Conservation (phyloP, 345 rosid species). For the Lepidium aucheri region DNA sequence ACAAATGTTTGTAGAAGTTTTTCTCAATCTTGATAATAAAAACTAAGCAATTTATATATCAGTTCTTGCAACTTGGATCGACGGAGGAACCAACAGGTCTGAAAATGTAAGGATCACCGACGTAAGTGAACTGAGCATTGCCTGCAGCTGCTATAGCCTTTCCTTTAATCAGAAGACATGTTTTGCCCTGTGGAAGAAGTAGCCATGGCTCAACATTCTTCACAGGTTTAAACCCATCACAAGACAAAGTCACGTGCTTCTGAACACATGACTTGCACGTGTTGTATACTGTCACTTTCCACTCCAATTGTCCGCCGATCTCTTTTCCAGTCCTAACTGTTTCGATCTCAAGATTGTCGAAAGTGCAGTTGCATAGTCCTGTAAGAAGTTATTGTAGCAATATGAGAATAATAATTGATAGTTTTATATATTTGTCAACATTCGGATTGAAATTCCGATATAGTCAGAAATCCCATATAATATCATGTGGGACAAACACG, state of each 20-base stretch:
- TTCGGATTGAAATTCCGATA: background rate
- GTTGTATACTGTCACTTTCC: constrained; percentile 23
- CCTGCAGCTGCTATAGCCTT: background rate
- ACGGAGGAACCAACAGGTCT: constrained; percentile 1
- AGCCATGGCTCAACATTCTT: constrained; percentile 6
- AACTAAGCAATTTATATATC: background rate
- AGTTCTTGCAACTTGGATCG: constrained; percentile 8
- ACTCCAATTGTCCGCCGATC: constrained; percentile 9
- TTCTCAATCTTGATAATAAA: no score
- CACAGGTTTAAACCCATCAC: constrained; percentile 18
- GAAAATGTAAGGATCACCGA: constrained; percentile 20
- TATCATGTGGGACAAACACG: no score
- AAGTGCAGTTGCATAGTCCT: constrained; percentile 5
- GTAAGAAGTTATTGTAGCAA: background rate
- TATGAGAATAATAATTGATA: background rate
- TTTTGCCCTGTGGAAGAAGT: background rate
- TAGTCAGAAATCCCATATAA: background rate
- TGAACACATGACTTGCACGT: constrained; percentile 14
- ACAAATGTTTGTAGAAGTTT: no score
- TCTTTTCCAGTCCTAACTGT: constrained; percentile 7
- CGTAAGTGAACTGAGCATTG: constrained; percentile 1
- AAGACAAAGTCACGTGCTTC: constrained; percentile 13
- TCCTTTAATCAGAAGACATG: constrained; percentile 18
- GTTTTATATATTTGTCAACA: background rate
- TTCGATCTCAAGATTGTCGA: background rate